Evolutionary conservation across 768 basidiomycete species (phyloP), one percentile per base, ranked within the genome.

Genomic region (Grammothele lineata): DNA sequence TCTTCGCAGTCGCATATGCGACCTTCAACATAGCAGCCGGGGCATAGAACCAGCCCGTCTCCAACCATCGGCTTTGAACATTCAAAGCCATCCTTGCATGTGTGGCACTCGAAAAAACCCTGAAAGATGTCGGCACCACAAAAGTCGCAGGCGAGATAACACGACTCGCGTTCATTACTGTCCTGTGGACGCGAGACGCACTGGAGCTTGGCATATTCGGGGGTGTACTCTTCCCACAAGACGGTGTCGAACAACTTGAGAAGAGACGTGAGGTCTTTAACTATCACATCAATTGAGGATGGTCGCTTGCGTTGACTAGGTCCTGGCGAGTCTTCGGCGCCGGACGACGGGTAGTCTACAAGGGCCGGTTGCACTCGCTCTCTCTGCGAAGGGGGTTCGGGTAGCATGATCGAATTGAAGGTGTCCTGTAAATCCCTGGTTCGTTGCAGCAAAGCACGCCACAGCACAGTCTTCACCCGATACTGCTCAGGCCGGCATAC

Each of bases 401-500:
- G n/a, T n/a, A n/a, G n/a, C n/a, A n/a, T n/a, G n/a, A n/a, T n/a
- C n/a, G n/a, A n/a, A n/a, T 11, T 34, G 11, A 26, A 32, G 6
- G 25, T 25, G 4, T 45, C 38, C 37, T 57, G 52, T 9, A 66
- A 47, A 17, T 56, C 44, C 0, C 44, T 34, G 3, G 66, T 67
- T 33, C 66, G 68, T 32, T 65, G 64, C 21, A 67, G 58, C 26
- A 89, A 62, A 1, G 79, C 70, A 38, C 80, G 66, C 56, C 80
- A 78, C 34, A 87, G 72, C 4, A 76, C 81, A 34, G 73, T 74
- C 61, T 87, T 89, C 53, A 89, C 75, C 50, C 78, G 78, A 62
- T 92, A 92, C 15, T 73, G 84, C 62, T 92, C 90, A 5, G 67
- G 67, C 15, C 91, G 80, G 56, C 90, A 88, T n/a, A 91, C 85